Evolutionary conservation across 2,329 filamentous ascomycete species (phyloP), one percentile per base, ranked within the genome.

Genomic region (Fusarium phyllophilum): DNA sequence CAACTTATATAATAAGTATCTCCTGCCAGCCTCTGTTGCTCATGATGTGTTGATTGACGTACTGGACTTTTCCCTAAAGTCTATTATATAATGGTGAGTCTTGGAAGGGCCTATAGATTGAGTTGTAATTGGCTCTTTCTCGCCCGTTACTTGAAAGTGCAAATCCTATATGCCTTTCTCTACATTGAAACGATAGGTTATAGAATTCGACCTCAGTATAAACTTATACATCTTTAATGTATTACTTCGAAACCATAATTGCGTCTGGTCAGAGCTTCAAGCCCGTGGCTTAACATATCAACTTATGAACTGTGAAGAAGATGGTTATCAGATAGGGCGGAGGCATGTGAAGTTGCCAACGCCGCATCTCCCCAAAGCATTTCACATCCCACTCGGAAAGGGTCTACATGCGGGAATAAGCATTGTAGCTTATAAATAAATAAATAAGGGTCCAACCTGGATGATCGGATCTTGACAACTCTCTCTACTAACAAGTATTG

Each of bases 341-440:
- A 55, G 10, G 46, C 5, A 24, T 22, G 10, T 29, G 44, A 22
- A 29, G 26, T 46, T 46, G 26, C 38, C 8, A 17, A 51, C 11
- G 6, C 20, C 34, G 10, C 15, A 4, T 33, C 20, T 45, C n/a
- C 18, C 29, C 13, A 17, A 24, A n/a, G 6, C 24, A 33, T 6
- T 33, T 8, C 14, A 29, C 48, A 68, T 69, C 64, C 64, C 64
- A 69, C 66, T 69, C 64, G 56, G 49, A 8, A 46, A 29, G n/a
- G 22, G 24, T 38, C 38, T 52, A 4, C 8, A 31, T 51, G n/a
- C 26, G 46, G 22, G 8, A 42, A 33, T 26, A 61, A 42, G 14
- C n/a, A 42, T 5, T 6, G 4, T 1, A 13, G 36, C 29, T 41
- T 41, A 42, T 49, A 29, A 39, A 60, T 22, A 29, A 48, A 42